phyloP scores from a whole-genome alignment of 106 monocot species.

The Amphibolis antarctica region DNA sequence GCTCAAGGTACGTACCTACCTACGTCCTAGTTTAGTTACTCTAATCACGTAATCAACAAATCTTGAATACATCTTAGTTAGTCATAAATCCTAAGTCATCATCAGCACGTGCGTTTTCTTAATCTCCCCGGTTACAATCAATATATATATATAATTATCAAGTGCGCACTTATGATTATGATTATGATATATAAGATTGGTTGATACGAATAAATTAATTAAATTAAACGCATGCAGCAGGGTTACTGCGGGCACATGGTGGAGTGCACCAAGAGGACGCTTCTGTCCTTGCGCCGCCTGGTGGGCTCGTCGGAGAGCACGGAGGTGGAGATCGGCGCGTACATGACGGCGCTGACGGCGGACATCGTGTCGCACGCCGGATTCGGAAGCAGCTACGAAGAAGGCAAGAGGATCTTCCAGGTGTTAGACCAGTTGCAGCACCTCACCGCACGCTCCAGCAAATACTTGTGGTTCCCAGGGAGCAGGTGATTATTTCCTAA shows the following conservation, averaged over 20 bases:
- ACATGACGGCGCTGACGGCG: slow-evolving; percentile 57
- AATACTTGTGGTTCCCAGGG: slow-evolving; percentile 82
- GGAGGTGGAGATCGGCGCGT: slow-evolving; percentile 74
- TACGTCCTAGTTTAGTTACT: no score
- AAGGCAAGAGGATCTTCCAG: slow-evolving; percentile 57
- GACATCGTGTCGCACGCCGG: slow-evolving; percentile 72
- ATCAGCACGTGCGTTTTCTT: no score
- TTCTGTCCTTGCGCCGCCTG: slow-evolving; percentile 27
- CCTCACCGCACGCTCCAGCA: slow-evolving; percentile 67
- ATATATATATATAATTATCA: no score
- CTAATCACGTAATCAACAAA: background rate
- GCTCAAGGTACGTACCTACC: slow-evolving; percentile 54
- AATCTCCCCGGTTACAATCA: no score
- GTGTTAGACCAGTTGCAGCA: slow-evolving; percentile 49
- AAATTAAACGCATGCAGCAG: no score
- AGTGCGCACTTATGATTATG: no score
- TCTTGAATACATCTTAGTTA: no score
- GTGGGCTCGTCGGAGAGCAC: slow-evolving; percentile 1
- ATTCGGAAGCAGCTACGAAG: slow-evolving; percentile 80
- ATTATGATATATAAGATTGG: no score
- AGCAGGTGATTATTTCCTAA: slow-evolving; percentile 67
- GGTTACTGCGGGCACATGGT: slow-evolving; percentile 62
- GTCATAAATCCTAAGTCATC: no score
- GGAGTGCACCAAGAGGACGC: slow-evolving; percentile 65
- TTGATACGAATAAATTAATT: no score